A percentile compares a stretch with the other conserved stretches of the same genome.
Conservation (phyloP, 2,329 filamentous ascomycete species). For the Cladosporium sp. region DNA sequence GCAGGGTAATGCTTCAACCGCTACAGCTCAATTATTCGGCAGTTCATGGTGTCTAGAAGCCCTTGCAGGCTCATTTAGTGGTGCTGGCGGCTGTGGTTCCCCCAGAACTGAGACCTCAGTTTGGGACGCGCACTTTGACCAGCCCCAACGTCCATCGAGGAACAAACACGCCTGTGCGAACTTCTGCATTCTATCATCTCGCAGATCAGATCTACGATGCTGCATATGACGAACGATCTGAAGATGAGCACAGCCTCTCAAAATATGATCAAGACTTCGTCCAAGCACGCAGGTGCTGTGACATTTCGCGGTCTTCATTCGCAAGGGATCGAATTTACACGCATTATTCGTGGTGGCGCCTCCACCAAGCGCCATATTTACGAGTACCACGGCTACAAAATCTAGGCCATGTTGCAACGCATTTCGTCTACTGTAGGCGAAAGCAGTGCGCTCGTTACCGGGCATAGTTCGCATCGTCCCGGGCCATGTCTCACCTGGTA, state of each 20-base stretch:
- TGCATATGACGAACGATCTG: background rate
- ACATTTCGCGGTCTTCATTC: too few species aligned
- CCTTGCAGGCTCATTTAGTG: background rate
- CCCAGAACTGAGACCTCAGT: background rate
- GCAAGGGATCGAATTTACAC: too few species aligned
- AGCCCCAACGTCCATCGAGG: background rate
- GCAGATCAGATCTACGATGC: background rate
- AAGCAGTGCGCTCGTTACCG: background rate
- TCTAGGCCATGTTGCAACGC: background rate
- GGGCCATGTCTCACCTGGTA: constrained; percentile 3
- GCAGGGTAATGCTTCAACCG: too few species aligned
- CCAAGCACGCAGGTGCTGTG: too few species aligned
- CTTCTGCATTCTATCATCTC: background rate
- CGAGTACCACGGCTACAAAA: too few species aligned
- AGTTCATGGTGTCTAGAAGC: too few species aligned
- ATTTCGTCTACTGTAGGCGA: background rate
- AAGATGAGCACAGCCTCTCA: background rate
- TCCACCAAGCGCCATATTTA: too few species aligned
- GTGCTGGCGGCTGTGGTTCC: background rate
- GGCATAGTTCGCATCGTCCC: background rate
- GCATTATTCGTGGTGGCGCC: too few species aligned
- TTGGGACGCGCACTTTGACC: background rate
- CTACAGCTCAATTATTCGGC: too few species aligned
- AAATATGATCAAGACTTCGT: too few species aligned
- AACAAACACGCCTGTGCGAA: background rate